Conservation (phyloP, 202 grass and related monocot genomes). For the Alloteropsis angusta region DNA sequence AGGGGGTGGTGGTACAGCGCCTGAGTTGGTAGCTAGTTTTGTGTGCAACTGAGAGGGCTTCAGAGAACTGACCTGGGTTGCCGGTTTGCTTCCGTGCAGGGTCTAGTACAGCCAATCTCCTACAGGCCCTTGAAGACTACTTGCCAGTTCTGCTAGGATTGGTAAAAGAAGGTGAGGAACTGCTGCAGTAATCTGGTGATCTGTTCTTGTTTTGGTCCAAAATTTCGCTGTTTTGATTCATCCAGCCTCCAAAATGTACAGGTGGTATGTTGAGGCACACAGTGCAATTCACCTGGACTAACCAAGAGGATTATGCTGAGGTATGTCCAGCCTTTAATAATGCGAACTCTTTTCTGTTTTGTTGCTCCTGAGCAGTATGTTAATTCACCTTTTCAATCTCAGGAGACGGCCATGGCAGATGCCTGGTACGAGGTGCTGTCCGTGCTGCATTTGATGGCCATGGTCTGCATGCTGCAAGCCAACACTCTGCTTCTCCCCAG, state of each 20-base stretch:
- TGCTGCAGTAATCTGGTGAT: neutral
- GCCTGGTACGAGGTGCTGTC: slow-evolving; percentile 97
- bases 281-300: slow-evolving; percentile 75
- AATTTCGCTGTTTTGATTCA: neutral
- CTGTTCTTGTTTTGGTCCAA: neutral
- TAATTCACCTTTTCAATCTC: slow-evolving; percentile 16
- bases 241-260: slow-evolving; percentile 18
- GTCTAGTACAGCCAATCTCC: slow-evolving; percentile 51
- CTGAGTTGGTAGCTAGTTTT: slow-evolving; percentile 20
- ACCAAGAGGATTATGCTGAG: slow-evolving; percentile 77
- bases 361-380: neutral
- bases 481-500: slow-evolving; percentile 89
- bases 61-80: slow-evolving; percentile 13
- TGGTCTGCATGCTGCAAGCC: slow-evolving; percentile 74
- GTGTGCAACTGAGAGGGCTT: slow-evolving; percentile 17
- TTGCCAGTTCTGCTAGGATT: slow-evolving; percentile 68
- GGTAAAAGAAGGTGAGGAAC: slow-evolving; percentile 65
- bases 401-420: slow-evolving; percentile 79
- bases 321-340: slow-evolving; percentile 9
- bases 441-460: slow-evolving; percentile 89
- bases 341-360: neutral
- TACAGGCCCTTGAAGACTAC: slow-evolving; percentile 76
- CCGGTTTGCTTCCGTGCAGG: slow-evolving; percentile 25
- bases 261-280: slow-evolving; percentile 46
- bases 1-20: neutral